Evolutionary conservation across 768 basidiomycete genomes (phyloP), one percentile per base, ranked within the genome.

Genomic region (Pseudohyphozyma bogoriensis): DNA sequence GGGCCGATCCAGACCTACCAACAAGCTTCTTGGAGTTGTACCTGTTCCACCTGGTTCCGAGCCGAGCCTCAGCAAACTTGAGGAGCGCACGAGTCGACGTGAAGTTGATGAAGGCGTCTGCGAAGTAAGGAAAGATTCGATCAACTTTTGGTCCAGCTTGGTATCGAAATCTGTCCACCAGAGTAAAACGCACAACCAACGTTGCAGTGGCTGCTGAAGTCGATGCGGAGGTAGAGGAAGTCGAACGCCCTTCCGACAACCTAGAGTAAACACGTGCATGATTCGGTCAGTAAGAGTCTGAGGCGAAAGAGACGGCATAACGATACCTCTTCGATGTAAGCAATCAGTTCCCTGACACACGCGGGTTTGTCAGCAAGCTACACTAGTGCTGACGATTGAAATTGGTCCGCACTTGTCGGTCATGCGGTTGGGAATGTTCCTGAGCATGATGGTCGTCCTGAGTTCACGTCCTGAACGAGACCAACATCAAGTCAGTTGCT

Each of bases 21-120:
- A 90, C 88, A 69, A 90, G 83, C 70, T 92, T 92, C 73, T 91
- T 87, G 62, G 87, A 89, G 12, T 86, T 86, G 71, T 87, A 90
- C 83, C 88, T 83, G 71, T 92, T 90, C 89, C 89, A 92, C 74
- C 86, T 87, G 63, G 85, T 81, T 10, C 87, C 87, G 44, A 91
- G 77, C 62, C 81, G 82, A 55, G 78, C 77, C 72, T 81, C 83
- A 9, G 86, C 86, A 71, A 92, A 92, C 37, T 71, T 74, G 65
- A 90, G 75, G 53, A 92, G 78, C 68, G 89, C 86, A 62, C 84
- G 76, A 33, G 89, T 85, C 4, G 77, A 77, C 63, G 89, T 88
- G 51, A 67, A 92, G 73, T 91, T 92, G 62, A 92, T 88, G 64
- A 92, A 92, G 32, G 86, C 89, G 44, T 71, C 64, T 62, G 49